Percentiles rank a stretch among this genome's conserved stretches.
Conservation (phyloP, 257 asterid species). For the Mitragyna speciosa region DNA sequence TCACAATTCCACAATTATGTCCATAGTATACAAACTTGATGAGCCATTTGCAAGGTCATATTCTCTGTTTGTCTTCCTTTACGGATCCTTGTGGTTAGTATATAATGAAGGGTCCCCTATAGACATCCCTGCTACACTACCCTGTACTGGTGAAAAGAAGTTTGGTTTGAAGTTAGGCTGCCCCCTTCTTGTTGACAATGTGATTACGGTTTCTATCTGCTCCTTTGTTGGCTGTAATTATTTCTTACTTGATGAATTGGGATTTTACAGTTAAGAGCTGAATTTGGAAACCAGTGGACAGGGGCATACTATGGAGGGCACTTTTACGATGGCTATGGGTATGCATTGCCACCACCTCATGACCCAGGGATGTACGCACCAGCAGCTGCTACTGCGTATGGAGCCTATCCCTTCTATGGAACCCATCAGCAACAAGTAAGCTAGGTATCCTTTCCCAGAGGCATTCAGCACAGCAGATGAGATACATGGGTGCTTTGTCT, state of each 20-base stretch:
- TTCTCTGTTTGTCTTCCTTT: too few species aligned
- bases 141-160: background rate
- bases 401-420: constrained; percentile 77
- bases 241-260: background rate
- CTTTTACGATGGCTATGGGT: constrained; percentile 79
- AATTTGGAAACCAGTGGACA: constrained; percentile 78
- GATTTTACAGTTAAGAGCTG: constrained; percentile 56
- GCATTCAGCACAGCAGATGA: constrained; percentile 8
- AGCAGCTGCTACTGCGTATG: constrained; percentile 68
- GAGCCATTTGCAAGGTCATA: background rate
- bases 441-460: constrained; percentile 32
- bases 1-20: background rate
- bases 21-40: background rate
- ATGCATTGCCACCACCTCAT: constrained; percentile 64
- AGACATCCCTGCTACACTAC: background rate
- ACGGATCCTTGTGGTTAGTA: background rate
- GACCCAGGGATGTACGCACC: constrained; percentile 79
- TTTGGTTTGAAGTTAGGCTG: background rate
- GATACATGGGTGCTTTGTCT: constrained; percentile 24
- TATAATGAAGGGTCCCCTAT: background rate
- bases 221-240: background rate
- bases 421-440: constrained; percentile 90
- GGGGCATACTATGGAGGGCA: constrained; percentile 81
- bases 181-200: background rate
- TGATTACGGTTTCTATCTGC: background rate